Base-by-base conservation (phyloP, 352 stramenopile species). In the Phytophthora brassicae region DNA sequence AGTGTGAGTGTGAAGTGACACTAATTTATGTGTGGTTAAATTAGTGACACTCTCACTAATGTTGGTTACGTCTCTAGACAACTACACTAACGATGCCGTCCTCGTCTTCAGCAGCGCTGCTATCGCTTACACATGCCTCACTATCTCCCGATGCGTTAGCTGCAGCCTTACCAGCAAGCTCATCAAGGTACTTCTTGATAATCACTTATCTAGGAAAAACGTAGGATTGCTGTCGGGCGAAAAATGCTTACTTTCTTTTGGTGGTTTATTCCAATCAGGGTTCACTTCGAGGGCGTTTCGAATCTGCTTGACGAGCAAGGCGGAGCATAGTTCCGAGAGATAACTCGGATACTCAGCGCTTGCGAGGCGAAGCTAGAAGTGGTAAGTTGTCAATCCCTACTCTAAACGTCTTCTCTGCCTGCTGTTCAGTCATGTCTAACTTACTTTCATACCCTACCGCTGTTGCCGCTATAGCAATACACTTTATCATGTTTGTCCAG, bases 121-220 rank as follows among this genome's bases (percentile, higher is more conserved):
- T n/a, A n/a, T n/a, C n/a, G n/a, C n/a, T n/a, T n/a, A n/a, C n/a
- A n/a, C n/a, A n/a, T n/a, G n/a, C n/a, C n/a, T n/a, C n/a, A n/a
- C n/a, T n/a, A n/a, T n/a, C n/a, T n/a, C n/a, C n/a, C n/a, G n/a
- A n/a, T n/a, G n/a, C n/a, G n/a, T n/a, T n/a, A n/a, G n/a, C n/a
- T n/a, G n/a, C n/a, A n/a, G n/a, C n/a, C n/a, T n/a, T n/a, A n/a
- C n/a, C n/a, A n/a, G n/a, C n/a, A n/a, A n/a, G n/a, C n/a, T n/a
- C n/a, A n/a, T n/a, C n/a, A n/a, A n/a, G n/a, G n/a, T n/a, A n/a
- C n/a, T n/a, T n/a, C n/a, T n/a, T n/a, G n/a, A 33, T 33, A 36
- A 43, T 54, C 46, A 50, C 12, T 50, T 50, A 50, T 50, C 44
- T 50, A 50, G 44, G 44, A 50, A 50, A 50, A 50, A 39, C 33